Evolutionary conservation across 805 yeast genomes (phyloP), one percentile per base, ranked within the genome.

Genomic region (Jamesozyma rosinii): DNA sequence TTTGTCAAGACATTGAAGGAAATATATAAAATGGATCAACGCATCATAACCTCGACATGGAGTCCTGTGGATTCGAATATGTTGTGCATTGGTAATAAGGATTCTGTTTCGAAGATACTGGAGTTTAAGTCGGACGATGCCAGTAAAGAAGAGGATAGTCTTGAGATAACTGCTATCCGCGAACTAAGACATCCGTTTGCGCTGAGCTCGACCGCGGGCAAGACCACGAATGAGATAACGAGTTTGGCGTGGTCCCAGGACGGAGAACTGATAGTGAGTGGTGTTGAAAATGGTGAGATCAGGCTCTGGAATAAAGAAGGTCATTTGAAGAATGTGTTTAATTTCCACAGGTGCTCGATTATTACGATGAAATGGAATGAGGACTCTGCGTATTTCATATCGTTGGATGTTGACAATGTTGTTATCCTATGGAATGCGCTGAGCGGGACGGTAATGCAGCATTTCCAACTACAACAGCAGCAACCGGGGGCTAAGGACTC

Each of bases 231-330:
- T 27, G 62, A 60, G 40, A 50, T 70, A 1, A 64, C 71, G 2
- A 48, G 56, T 22, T 42, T 74, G 2, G 49, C 76, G 9, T 86
- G 94, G 94, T 74, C 85, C 11, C 80, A 81, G 1, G 64, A 66
- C 42, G 95, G 95, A 0, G 66, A 73, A 34, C 51, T 70, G 13
- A 59, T 87, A 2, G 69, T 82, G 13, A 81, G 89, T 0, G 83
- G 80, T 2, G 71, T 79, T 2, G 76, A 72, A 43, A 72, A 72
- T 53, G 95, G 95, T 13, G 90, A 83, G 52, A 53, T 88, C 8
- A 65, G 90, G 44, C 67, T 84, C n/a, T 88, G 95, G 95, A 73
- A 79, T 10, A 68, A 75, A 0, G 81, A 77, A 38, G 95, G 95
- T 0, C 71, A 73, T 26, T 65, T 86, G 32, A 68, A 75, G 45